Base-by-base conservation (phyloP, 805 yeast genomes). In the Wickerhamiella hasegawae region DNA sequence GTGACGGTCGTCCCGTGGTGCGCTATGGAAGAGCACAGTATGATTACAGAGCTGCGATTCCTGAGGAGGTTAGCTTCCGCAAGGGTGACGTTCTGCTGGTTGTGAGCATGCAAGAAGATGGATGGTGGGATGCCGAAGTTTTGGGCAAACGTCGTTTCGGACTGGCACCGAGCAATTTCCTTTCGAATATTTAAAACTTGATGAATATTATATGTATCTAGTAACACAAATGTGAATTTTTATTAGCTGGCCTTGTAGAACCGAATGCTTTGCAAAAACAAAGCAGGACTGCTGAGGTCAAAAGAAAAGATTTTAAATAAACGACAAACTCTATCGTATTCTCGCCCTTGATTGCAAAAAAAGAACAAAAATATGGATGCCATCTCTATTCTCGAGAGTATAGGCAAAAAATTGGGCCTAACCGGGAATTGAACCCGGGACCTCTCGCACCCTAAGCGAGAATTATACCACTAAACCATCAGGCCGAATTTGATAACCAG, bases 51-150 rank as follows among this genome's bases (percentile, higher is more conserved):
- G 77, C 79, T 0, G 66, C 65, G 3, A 68, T 73, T 18, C 71
- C 73, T 12, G 75, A 69, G 35, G 82, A 74, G 41, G 60, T 73
- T 6, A 54, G 69, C 5, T 75, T 74, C 58, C 61, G 67, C 30
- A 71, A 71, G 46, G 71, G 69, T 38, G 81, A 75, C 42, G 47
- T 65, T 3, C 49, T 74, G 32, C 54, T 70, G 37, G 68, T 74
- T 3, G 45, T 72, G 14, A 63, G 62, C 31, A 68, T 60, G 62
- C 79, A 73, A 49, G 74, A 73, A 17, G 82, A 74, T 44, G 79
- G 79, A 1, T 74, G 82, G 82, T 75, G 82, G 82, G 73, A 69
- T 45, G 73, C 71, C 22, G 82, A 74, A 45, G 69, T 71, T 16
- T 39, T 64, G 23, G 54, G 56, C 14, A 40, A 40, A 12, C 42